These are phyloP conservation scores for Teunomyces stri DNA, from an alignment of 805 yeast genomes.

Conservation along the genomic window DNA sequence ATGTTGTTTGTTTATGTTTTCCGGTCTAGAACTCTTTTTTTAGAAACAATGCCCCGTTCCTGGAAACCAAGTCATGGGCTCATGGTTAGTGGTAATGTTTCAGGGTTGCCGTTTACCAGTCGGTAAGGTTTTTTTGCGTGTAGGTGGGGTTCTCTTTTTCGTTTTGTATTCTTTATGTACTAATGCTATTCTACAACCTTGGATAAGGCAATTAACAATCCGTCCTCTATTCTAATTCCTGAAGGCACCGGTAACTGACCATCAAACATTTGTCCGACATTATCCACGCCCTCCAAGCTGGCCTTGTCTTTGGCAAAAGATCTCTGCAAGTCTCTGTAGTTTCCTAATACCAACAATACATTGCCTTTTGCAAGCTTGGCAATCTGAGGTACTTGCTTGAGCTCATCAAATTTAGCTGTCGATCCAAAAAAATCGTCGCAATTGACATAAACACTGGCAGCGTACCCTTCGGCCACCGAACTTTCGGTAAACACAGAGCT, in stretches of 20 bases:
- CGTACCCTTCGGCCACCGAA: slow-evolving; percentile 58
- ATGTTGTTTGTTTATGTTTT: slow-evolving; percentile 1
- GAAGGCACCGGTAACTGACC: slow-evolving; percentile 52
- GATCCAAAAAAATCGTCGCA: slow-evolving; percentile 60
- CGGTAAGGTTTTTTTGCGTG: not conserved
- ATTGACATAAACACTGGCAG: slow-evolving; percentile 60
- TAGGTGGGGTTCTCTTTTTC: not conserved
- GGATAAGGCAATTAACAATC: slow-evolving; percentile 57
- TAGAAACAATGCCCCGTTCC: not conserved
- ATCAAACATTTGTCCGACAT: slow-evolving; percentile 68
- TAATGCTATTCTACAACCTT: slow-evolving; percentile 8
- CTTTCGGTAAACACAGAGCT: slow-evolving; percentile 70
- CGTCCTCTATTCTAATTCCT: slow-evolving; percentile 69
- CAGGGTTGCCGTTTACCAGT: too few relatives aligned
- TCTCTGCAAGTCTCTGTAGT: slow-evolving; percentile 52
- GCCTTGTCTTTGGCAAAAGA: slow-evolving; percentile 53
- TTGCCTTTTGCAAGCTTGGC: slow-evolving; percentile 19
- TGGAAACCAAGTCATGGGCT: not conserved
- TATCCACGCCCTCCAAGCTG: slow-evolving; percentile 51
- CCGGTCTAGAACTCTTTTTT: slow-evolving; percentile 4
- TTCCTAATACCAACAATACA: slow-evolving; percentile 60
- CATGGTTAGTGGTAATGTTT: not conserved
- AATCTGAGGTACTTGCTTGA: slow-evolving; percentile 11
- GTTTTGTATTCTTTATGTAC: not conserved
- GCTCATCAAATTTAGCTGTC: slow-evolving; percentile 20